Base-by-base conservation (phyloP, 2,329 filamentous ascomycete species). In the Colletotrichum paranaense region DNA sequence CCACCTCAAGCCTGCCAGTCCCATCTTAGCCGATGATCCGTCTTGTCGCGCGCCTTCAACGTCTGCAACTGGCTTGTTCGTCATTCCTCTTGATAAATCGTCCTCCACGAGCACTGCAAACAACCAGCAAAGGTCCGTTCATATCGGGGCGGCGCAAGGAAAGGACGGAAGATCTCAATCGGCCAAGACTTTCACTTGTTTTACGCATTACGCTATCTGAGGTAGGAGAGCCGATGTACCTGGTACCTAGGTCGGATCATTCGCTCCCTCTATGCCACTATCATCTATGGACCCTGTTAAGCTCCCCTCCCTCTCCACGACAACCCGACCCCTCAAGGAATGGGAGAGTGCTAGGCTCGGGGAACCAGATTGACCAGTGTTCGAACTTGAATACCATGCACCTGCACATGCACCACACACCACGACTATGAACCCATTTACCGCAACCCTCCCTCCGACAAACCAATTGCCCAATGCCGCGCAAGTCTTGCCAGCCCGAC, bases 301-400 rank as follows among this genome's bases (percentile, higher is more conserved):
- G 32, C 26, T 46, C 53, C 32, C 32, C 60, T 16, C 49, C 12
- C 28, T n/a, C 30, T 28, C 62, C 30, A 24, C 70, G 53, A 73
- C 59, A 69, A 62, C 69, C 24, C 14, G 26, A 62, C 38, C 63
- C 68, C 30, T 42, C 53, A 24, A 53, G 46, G 22, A 16, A 16
- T 46, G 24, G 63, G 59, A 53, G 46, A 53, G 46, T 32, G 22
- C 16, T 46, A 26, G 63, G 55, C 53, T 57, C 19, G 19, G 42
- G 42, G 28, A 1, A 22, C 19, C 19, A 49, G 42, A 49, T 63
- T 42, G 46, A 42, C 60, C 67, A 38, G 24, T 38, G 53, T 69
- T 69, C 53, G 58, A 64, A 32, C 42, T 72, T 59, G 53, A 72
- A 72, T 65, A 28, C 70, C 59, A 73, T 70, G 59, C 46, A 63